phyloP scores from a whole-genome alignment of 306 rosid species.

The Dalbergia cochinchinensis region DNA sequence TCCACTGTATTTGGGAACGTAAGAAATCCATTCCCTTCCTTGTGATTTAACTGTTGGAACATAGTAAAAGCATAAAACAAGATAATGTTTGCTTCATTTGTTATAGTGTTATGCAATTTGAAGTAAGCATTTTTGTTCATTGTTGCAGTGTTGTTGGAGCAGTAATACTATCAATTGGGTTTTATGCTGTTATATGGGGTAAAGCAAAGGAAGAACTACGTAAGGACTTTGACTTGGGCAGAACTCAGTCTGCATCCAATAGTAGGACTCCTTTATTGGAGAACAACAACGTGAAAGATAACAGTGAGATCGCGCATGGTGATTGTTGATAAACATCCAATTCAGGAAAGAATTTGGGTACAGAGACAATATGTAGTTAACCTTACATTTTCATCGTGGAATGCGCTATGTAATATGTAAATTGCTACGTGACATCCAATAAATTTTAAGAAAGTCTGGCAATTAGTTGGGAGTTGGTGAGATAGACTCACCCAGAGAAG shows the following conservation, averaged over 20 bases:
- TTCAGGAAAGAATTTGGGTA: background rate
- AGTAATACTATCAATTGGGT: slow-evolving; percentile 59
- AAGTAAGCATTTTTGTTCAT: slow-evolving; percentile 8
- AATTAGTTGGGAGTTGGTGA: too few relatives aligned
- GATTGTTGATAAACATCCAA: slow-evolving; percentile 12
- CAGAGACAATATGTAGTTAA: background rate
- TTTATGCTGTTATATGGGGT: slow-evolving; percentile 69
- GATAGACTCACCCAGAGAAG: too few relatives aligned
- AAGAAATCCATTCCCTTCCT: slow-evolving; percentile 4
- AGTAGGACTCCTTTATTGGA: slow-evolving; percentile 52
- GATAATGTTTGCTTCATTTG: background rate
- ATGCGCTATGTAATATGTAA: background rate
- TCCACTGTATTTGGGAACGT: slow-evolving; percentile 60
- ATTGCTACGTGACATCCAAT: too few relatives aligned
- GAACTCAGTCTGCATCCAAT: background rate
- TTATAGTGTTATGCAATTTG: background rate
- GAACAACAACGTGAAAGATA: slow-evolving; percentile 14
- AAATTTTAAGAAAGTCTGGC: too few relatives aligned
- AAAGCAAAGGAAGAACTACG: slow-evolving; percentile 55
- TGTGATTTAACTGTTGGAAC: background rate
- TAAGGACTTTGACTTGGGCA: background rate
- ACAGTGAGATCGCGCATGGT: background rate
- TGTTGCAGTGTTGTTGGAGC: slow-evolving; percentile 66
- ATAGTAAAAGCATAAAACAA: background rate
- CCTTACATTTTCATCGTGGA: background rate